phyloP scores from a whole-genome alignment of 805 yeast genomes.

The Lipomyces yamadae region DNA sequence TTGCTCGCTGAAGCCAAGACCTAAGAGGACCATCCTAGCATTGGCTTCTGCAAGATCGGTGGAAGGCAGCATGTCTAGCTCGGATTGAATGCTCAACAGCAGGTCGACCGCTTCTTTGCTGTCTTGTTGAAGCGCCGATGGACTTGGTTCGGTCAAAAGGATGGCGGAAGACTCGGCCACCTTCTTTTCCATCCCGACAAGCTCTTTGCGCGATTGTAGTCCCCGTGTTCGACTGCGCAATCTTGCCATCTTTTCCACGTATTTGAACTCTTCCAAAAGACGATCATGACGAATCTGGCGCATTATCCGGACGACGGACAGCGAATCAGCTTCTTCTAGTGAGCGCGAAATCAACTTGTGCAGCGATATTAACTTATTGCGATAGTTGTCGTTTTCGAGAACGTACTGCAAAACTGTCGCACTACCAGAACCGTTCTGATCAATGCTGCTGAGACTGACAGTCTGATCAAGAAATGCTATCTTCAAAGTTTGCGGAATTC shows the following conservation, averaged over 20 bases:
- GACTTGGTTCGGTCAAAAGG: neutral
- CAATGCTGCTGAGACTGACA: neutral
- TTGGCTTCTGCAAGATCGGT: neutral
- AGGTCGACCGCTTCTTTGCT: neutral
- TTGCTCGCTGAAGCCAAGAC: neutral
- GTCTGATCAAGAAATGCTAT: slow-evolving; percentile 7
- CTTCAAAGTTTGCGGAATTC: neutral
- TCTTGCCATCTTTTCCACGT: neutral
- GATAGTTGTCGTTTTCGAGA: neutral
- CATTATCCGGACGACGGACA: neutral
- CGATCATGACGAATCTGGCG: neutral
- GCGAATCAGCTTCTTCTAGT: neutral
- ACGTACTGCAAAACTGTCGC: slow-evolving; percentile 3
- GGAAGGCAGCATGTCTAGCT: neutral
- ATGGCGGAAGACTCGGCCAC: neutral
- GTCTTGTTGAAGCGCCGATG: neutral
- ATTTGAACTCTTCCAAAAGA: neutral
- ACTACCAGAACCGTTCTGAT: neutral
- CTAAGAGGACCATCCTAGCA: neutral
- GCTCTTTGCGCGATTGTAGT: slow-evolving; percentile 8
- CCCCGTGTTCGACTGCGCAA: slow-evolving; percentile 10
- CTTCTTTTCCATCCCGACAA: slow-evolving; percentile 8
- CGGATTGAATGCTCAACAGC: neutral
- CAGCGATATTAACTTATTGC: neutral
- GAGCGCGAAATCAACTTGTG: neutral